These are phyloP conservation scores for Scleroderma citrinum DNA, from an alignment of 768 basidiomycete species.

Conservation along the genomic window DNA sequence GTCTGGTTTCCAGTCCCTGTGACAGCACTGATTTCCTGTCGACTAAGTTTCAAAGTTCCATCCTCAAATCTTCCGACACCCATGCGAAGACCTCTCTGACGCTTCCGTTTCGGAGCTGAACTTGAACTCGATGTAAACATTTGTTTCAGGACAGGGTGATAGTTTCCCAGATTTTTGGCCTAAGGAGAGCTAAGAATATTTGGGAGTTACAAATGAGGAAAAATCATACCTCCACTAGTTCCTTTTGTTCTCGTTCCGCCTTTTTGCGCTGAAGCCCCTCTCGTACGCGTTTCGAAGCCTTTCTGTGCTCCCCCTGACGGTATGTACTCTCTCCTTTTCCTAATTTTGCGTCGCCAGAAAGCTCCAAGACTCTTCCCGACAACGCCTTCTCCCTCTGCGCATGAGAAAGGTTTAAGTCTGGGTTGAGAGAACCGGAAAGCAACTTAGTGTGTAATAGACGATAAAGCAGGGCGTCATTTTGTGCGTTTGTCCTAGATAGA, in stretches of 20 bases:
- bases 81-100: slow-evolving; percentile 66
- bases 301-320: slow-evolving; percentile 57
- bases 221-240: slow-evolving; percentile 62
- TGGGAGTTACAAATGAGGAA: not conserved
- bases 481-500: slow-evolving; percentile 55
- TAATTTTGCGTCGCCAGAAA: slow-evolving; percentile 59
- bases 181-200: slow-evolving; percentile 24
- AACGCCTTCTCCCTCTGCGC: slow-evolving; percentile 70
- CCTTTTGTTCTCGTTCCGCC: slow-evolving; percentile 44
- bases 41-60: slow-evolving; percentile 62
- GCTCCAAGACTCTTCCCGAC: slow-evolving; percentile 70
- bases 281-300: slow-evolving; percentile 65
- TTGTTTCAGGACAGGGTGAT: slow-evolving; percentile 73
- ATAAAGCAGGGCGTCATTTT: slow-evolving; percentile 76
- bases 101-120: slow-evolving; percentile 32
- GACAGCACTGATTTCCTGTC: slow-evolving; percentile 48
- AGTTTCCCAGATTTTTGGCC: slow-evolving; percentile 84
- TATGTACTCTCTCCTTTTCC: slow-evolving; percentile 69
- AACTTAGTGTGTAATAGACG: slow-evolving; percentile 75
- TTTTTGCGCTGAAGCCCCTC: slow-evolving; percentile 64
- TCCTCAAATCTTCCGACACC: slow-evolving; percentile 72
- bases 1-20: slow-evolving; percentile 15
- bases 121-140: slow-evolving; percentile 42
- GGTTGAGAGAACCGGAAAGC: slow-evolving; percentile 65
- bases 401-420: slow-evolving; percentile 54